phyloP scores from a whole-genome alignment of 768 basidiomycete species.

The Tubosaeta sp. region DNA sequence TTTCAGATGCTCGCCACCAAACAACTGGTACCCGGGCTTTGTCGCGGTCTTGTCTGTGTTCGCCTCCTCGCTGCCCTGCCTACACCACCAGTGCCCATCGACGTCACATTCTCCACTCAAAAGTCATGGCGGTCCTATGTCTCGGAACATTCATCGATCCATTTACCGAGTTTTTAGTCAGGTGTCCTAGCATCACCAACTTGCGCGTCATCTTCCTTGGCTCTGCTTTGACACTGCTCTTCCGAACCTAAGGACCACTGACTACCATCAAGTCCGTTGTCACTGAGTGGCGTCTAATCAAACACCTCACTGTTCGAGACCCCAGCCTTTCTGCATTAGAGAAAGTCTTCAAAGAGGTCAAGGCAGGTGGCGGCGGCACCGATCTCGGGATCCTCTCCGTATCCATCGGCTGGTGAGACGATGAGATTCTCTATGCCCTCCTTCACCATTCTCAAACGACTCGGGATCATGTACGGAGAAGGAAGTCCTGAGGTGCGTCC shows the following conservation, averaged over 20 bases:
- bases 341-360: constrained; percentile 27
- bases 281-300: constrained; percentile 13
- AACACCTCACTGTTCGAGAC: constrained; percentile 25
- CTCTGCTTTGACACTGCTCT: constrained; percentile 17
- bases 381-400: constrained; percentile 30
- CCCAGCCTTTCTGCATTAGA: constrained; percentile 19
- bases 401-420: constrained; percentile 42
- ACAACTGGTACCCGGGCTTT: constrained; percentile 15
- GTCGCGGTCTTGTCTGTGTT: constrained; percentile 9
- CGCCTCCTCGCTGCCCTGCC: constrained; percentile 8
- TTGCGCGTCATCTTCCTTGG: constrained; percentile 25
- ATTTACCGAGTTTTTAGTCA: constrained; percentile 21
- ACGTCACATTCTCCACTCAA: constrained; percentile 29
- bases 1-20: constrained; percentile 6
- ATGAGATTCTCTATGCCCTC: constrained; percentile 42
- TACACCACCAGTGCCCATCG: constrained; percentile 2
- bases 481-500: constrained; percentile 39
- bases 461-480: constrained; percentile 38
- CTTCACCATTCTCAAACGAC: constrained; percentile 35
- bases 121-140: constrained; percentile 28
- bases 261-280: constrained; percentile 26
- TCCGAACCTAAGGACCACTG: constrained; percentile 24
- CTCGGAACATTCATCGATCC: constrained; percentile 24
- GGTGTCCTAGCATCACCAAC: constrained; percentile 20
- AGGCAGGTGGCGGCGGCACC: constrained; percentile 11